Conservation (phyloP, 2,329 filamentous ascomycete genomes). For the Colletotrichum viniferum region DNA sequence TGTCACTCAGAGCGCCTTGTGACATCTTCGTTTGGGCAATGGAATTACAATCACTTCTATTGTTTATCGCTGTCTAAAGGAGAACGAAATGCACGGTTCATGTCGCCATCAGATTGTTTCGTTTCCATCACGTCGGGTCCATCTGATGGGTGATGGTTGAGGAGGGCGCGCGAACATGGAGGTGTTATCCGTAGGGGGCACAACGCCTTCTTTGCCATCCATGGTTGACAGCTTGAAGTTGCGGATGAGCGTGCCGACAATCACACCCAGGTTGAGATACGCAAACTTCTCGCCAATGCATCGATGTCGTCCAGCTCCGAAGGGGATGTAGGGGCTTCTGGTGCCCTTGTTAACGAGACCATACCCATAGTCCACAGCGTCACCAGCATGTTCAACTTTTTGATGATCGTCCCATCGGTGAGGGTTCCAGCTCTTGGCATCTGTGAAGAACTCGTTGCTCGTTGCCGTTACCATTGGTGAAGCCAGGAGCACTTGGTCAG, state of each 20-base stretch:
- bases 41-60: not conserved
- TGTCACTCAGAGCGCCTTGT: not conserved
- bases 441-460: constrained; percentile 77
- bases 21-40: not conserved
- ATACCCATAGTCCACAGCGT: constrained; percentile 92
- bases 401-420: constrained; percentile 77
- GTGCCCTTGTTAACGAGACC: constrained; percentile 91
- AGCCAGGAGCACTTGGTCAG: constrained; percentile 79
- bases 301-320: constrained; percentile 89
- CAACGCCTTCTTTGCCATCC: constrained; percentile 52
- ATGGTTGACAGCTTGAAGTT: constrained; percentile 80
- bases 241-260: constrained; percentile 76
- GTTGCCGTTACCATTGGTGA: constrained; percentile 82
- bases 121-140: not conserved
- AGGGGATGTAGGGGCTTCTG: constrained; percentile 88
- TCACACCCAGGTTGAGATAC: constrained; percentile 88
- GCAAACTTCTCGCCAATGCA: constrained; percentile 98
- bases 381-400: constrained; percentile 57
- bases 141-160: not conserved
- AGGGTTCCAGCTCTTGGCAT: constrained; percentile 84
- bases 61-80: not conserved
- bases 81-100: not conserved
- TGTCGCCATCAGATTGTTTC: not conserved
- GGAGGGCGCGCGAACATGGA: not conserved
- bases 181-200: not conserved